phyloP scores from a whole-genome alignment of 169 alveolate species.

The Plasmodium reichenowi region DNA sequence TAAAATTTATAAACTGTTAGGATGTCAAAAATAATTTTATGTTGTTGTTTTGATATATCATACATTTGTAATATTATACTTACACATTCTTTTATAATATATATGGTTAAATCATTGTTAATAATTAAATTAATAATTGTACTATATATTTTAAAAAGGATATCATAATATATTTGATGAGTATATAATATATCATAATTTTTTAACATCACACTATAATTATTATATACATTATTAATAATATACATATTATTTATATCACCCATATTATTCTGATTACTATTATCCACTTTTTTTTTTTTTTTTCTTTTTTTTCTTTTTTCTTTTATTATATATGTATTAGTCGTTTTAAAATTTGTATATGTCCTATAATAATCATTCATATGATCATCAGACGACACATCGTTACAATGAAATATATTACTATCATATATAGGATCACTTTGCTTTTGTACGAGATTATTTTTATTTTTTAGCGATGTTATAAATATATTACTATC shows the following conservation, averaged over 20 bases:
- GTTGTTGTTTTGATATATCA: conserved; percentile 16
- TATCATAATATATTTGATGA: not conserved
- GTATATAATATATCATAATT: too few species aligned
- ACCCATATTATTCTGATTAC: not conserved
- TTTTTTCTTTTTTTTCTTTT: too few species aligned
- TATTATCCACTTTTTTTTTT: not conserved
- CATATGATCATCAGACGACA: too few species aligned
- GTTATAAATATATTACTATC: too few species aligned
- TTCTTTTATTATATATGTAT: too few species aligned
- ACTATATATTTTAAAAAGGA: conserved; percentile 16
- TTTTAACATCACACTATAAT: too few species aligned
- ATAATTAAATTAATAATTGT: conserved; percentile 37
- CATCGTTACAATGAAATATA: too few species aligned
- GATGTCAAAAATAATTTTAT: conserved; percentile 27
- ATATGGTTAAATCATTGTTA: conserved; percentile 32
- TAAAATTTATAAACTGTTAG: conserved; percentile 26
- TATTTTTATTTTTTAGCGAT: too few species aligned
- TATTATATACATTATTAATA: not conserved
- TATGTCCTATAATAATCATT: too few species aligned
- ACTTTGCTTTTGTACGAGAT: too few species aligned
- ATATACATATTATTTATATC: not conserved
- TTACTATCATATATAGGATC: too few species aligned
- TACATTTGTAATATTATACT: conserved; percentile 28
- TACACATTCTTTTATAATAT: conserved; percentile 54
- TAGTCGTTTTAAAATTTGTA: too few species aligned